These are phyloP conservation scores for Monilinia aucupariae DNA, from an alignment of 2,329 filamentous ascomycete species.

Conservation along the genomic window DNA sequence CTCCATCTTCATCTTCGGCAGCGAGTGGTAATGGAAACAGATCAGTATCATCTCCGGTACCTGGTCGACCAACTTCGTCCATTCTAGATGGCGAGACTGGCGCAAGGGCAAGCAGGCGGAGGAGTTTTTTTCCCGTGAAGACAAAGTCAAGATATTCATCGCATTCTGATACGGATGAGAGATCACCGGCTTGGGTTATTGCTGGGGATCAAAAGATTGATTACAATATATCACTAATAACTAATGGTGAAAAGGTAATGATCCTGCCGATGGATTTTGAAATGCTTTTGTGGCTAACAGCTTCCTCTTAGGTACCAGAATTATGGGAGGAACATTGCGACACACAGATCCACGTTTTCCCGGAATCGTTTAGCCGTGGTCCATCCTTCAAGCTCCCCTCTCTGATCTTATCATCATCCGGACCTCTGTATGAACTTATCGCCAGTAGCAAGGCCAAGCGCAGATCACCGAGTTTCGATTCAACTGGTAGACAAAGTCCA, in stretches of 20 bases:
- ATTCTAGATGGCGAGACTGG: constrained; percentile 10
- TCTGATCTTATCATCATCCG: constrained; percentile 16
- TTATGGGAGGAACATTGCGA: constrained; percentile 58
- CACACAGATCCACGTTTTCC: constrained; percentile 53
- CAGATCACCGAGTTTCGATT: constrained; percentile 40
- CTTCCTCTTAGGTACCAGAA: constrained; percentile 52
- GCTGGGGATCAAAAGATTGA: constrained; percentile 14
- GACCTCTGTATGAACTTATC: constrained; percentile 15
- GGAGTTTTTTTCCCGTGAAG: constrained; percentile 12
- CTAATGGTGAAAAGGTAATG: constrained; percentile 9
- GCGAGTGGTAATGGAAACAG: constrained; percentile 3
- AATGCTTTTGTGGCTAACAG: not conserved
- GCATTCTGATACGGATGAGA: constrained; percentile 5
- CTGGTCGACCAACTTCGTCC: constrained; percentile 13
- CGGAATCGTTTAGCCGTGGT: constrained; percentile 44
- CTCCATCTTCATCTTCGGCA: constrained; percentile 5
- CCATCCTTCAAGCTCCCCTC: constrained; percentile 54
- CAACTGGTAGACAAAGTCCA: constrained; percentile 36
- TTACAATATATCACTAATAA: constrained; percentile 15
- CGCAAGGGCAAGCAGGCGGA: constrained; percentile 5
- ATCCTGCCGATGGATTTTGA: not conserved
- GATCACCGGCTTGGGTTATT: constrained; percentile 17
- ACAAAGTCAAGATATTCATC: constrained; percentile 9
- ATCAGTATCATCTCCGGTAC: constrained; percentile 15
- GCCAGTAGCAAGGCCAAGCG: constrained; percentile 22